Evolutionary conservation across 495 filamentous ascomycete species (phyloP), one percentile per base, ranked within the genome.

Genomic region (Coniosporium apollinis): DNA sequence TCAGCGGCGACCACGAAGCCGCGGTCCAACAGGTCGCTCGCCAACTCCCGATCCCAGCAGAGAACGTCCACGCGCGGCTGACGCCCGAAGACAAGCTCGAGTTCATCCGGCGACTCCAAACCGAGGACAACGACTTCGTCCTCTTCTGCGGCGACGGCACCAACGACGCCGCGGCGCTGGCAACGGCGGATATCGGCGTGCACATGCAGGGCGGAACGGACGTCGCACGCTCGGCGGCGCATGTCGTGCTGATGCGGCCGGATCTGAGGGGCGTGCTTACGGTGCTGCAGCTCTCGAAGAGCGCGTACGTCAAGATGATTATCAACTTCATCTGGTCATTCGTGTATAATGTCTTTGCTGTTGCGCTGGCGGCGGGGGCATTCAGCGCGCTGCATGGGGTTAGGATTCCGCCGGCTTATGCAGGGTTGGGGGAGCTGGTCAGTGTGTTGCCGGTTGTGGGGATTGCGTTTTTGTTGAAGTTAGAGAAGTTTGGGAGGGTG

Each of bases 141-240:
- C 41, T 85, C 13, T 85, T 87, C 54, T 65, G 66, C 43, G 82
- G 82, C 28, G 82, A 89, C 46, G 82, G 82, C 5, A 82, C 77
- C 3, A 89, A 89, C 52, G 82, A 86, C 49, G 78, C 81, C 0
- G 60, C 74, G 9, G 80, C 82, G 2, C 63, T 89, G 4, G 68
- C 76, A 2, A 65, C 70, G 44, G 77, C 82, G n/a, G 69, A 69
- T 18, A 70, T 89, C 40, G 82, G 82, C 32, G 54, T 84, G 3
- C 76, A 81, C 44, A 66, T 80, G 41, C 69, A 67, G 49, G 44
- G 51, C 39, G 69, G 67, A 20, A 72, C 62, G 0, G 77, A 83
- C 30, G 60, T 84, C 3, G 74, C 82, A 6, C 52, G 69, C 38
- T 66, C 61, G 13, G 79, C 76, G 7, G 76, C 80, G 0, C 77